Percentiles rank a stretch among this genome's conserved stretches.
Evolutionary conservation across 1,139 yeast species (phyloP).

Genomic region (Yamadazyma jaroonii): DNA sequence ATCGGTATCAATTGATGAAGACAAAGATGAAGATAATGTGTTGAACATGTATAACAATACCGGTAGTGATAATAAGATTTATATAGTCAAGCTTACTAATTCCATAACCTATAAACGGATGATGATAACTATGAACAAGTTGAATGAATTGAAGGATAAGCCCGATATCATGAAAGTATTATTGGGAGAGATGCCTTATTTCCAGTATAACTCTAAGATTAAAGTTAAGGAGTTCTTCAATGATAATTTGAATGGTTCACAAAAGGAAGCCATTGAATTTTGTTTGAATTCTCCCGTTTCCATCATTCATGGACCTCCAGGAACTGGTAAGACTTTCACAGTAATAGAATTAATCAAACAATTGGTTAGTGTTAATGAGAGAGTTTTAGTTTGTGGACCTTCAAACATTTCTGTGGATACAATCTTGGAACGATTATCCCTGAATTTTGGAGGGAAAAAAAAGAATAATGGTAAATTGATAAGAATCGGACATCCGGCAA

Average conservation of each 20-base stretch:
- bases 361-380: slow-evolving; percentile 54
- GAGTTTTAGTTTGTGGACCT: slow-evolving; percentile 90
- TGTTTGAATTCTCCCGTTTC: slow-evolving; percentile 41
- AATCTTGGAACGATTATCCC: slow-evolving; percentile 73
- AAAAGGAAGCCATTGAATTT: slow-evolving; percentile 43
- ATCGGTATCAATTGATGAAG: slow-evolving; percentile 60
- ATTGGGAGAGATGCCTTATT: slow-evolving; percentile 39
- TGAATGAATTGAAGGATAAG: slow-evolving; percentile 45
- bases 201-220: slow-evolving; percentile 11
- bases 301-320: slow-evolving; percentile 51
- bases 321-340: slow-evolving; percentile 70
- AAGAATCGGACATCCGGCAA: slow-evolving; percentile 92
- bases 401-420: slow-evolving; percentile 96
- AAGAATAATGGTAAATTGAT: slow-evolving; percentile 41
- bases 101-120: slow-evolving; percentile 73
- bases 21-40: slow-evolving; percentile 44
- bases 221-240: slow-evolving; percentile 40
- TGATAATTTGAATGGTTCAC: slow-evolving; percentile 62
- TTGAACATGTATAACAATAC: slow-evolving; percentile 45
- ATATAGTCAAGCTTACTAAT: slow-evolving; percentile 67
- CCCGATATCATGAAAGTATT: slow-evolving; percentile 42
- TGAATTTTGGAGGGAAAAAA: slow-evolving; percentile 21
- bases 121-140: slow-evolving; percentile 72
- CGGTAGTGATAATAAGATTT: slow-evolving; percentile 41
- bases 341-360: slow-evolving; percentile 83